Evolutionary conservation across 805 yeast species (phyloP), one percentile per base, ranked within the genome.

Genomic region (Yamadazyma insecticola): DNA sequence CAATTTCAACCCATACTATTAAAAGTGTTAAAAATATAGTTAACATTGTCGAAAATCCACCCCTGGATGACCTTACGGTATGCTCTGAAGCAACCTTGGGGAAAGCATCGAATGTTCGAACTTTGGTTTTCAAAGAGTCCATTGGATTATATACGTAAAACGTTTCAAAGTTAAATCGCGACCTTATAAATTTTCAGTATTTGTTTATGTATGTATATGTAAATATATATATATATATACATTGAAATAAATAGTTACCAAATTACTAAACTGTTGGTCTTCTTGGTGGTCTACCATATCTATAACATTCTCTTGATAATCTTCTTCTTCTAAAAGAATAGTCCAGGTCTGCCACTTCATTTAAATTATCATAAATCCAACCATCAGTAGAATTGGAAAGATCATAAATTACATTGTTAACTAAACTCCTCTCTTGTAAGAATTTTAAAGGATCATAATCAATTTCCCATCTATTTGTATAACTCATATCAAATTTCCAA

Each of bases 1-100:
- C 95, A 17, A 88, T 58, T 51, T 89, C 94, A 10, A 85, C 74
- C 85, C 94, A 90, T 5, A 85, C 55, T 22, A 89, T 63, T 48
- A 87, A 74, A 11, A 86, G 47, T 12, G 83, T 72, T 36, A 72
- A 67, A 16, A 81, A 41, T n/a, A 72, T 65, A 11, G 88, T 77
- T 28, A 81, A 25, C 4, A 86, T 43, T 0, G 95, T 79, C 11
- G 88, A 74, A 12, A 74, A 51, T 4, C 92, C 89, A 21, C 96
- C 96, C 40, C 92, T 68, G 17, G 73, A 60, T 1, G 95, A 81
- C 41, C 86, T 65, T 28, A 82, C 81, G 27, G 80, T 71, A 48
- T 86, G 88, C 45, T 61, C 60, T 4, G 67, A 49, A 32, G 59
- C 62, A 18, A 65, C 68, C 40, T 66, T 66, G 16, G 72, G 72